Base-by-base conservation (phyloP, 2,329 filamentous ascomycete species). In the Bipolaris bicolor region DNA sequence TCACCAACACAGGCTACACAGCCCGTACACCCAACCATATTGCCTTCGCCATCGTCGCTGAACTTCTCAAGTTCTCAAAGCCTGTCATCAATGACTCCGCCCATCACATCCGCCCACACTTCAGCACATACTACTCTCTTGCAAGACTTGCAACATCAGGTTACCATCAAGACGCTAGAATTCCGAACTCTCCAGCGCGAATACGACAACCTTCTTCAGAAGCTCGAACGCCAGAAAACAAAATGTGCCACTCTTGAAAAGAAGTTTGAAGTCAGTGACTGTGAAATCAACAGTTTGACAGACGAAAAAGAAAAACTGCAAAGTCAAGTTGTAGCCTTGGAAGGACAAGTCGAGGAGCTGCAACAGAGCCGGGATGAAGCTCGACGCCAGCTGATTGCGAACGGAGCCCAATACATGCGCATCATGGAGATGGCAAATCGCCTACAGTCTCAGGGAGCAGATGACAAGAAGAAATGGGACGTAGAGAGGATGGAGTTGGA, bases 121-220 rank as follows among this genome's bases (percentile, higher is more conserved):
- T 65, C 76, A 7, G 76, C 75, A 16, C 76, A 78, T 36, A 62
- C 68, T 16, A 71, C 72, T 15, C 79, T 81, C 53, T 69, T 82
- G 18, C 77, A 81, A 48, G 80, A 82, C 48, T 75, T 85, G 7
- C 83, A 84, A 62, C 82, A 84, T 64, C 81, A 84, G 65, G 76
- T 84, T 36, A 83, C 80, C 15, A 73, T 84, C 55, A 84, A 84
- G 61, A 81, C 83, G 4, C 72, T 84, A 16, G 79, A 80, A 11
- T 76, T 84, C 20, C 80, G 83, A 58, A 83, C 81, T 1, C 73
- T 85, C 6, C 82, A 84, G 64, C 76, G 77, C n/a, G 83, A 85
- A 67, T 82, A 86, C 63, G 78, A 83, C 51, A 78, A 77, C 44
- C 74, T 85, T 3, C 76, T 85, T 3, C 77, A 82, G 18, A 83